Evolutionary conservation across 371 early-diverging fungal species (phyloP).

Genomic region (Nematocida sp.): DNA sequence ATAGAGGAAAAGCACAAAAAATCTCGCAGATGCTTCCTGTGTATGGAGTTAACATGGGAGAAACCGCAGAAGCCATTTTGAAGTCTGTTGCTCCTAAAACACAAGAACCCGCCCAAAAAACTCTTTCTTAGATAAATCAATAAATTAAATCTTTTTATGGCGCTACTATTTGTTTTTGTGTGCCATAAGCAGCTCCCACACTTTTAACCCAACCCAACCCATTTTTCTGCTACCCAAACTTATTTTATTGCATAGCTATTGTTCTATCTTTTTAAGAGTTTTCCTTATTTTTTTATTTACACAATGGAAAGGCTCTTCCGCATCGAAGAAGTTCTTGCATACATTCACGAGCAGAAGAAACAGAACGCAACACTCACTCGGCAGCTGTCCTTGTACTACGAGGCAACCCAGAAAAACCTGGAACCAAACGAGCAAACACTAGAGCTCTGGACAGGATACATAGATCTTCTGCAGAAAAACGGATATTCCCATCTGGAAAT

Average conservation of each 20-base stretch:
- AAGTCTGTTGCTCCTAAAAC: too few relatives aligned
- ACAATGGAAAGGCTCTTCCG: conserved; percentile 54
- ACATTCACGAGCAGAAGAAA: conserved; percentile 52
- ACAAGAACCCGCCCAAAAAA: too few relatives aligned
- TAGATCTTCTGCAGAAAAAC: conserved; percentile 47
- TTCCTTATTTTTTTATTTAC: conserved; percentile 55
- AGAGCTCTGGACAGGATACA: conserved; percentile 58
- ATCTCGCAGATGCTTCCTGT: conserved; percentile 26
- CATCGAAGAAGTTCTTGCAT: conserved; percentile 50
- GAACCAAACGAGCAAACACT: conserved; percentile 38
- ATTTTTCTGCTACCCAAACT: too few relatives aligned
- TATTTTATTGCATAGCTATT: too few relatives aligned
- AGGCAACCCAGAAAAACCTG: conserved; percentile 62
- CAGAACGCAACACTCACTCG: conserved; percentile 50
- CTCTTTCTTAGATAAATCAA: too few relatives aligned
- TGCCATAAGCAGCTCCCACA: too few relatives aligned
- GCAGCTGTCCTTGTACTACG: conserved; percentile 57
- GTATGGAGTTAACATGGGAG: conserved; percentile 35
- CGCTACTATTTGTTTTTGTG: too few relatives aligned
- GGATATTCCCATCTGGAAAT: conserved; percentile 51
- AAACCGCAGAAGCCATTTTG: conserved; percentile 18
- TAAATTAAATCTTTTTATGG: too few relatives aligned
- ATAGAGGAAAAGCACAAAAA: conserved; percentile 27
- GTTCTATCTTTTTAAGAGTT: too few relatives aligned
- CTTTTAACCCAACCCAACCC: too few relatives aligned